A percentile compares a stretch with the other conserved stretches of the same genome.
Evolutionary conservation across 495 filamentous ascomycete genomes (phyloP).

Genomic region (Aspergillus coremiiformis): DNA sequence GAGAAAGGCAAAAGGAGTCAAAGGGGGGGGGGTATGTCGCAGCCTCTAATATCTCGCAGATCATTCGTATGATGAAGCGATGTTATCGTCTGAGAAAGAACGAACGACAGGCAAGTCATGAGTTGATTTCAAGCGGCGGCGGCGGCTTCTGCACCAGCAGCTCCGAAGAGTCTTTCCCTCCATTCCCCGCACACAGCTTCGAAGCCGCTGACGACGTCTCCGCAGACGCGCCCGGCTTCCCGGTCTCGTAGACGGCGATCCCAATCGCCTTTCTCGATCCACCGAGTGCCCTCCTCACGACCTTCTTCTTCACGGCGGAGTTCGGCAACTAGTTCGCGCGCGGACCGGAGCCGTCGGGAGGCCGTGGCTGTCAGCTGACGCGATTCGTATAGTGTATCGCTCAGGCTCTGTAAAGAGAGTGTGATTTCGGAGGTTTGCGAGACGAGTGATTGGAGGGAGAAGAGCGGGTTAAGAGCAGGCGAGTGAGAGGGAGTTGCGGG

Average conservation of each 20-base stretch:
- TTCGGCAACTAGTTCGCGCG: conserved; percentile 74
- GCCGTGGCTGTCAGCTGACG: conserved; percentile 77
- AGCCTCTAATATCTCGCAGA: background rate
- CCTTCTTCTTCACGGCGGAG: conserved; percentile 74
- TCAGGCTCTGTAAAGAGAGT: conserved; percentile 70
- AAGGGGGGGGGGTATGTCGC: background rate
- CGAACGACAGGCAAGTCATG: background rate
- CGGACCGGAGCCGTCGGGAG: conserved; percentile 63
- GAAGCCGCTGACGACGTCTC: conserved; percentile 84
- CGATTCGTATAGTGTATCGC: conserved; percentile 93
- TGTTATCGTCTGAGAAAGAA: background rate
- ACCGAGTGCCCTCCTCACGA: conserved; percentile 69
- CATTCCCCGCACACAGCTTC: conserved; percentile 71
- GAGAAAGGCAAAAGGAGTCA: background rate
- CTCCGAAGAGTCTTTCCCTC: conserved; percentile 48
- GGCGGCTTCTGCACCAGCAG: conserved; percentile 29
- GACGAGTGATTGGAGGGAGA: conserved; percentile 45
- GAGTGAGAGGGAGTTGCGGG: conserved; percentile 31
- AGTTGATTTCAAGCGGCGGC: conserved; percentile 20
- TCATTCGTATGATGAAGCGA: background rate
- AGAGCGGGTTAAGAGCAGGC: conserved; percentile 38
- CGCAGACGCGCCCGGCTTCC: conserved; percentile 71
- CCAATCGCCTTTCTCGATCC: conserved; percentile 77
- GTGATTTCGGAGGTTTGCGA: conserved; percentile 67
- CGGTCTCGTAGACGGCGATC: conserved; percentile 62